These are phyloP conservation scores for Cordyceps sp. DNA, from an alignment of 2,329 filamentous ascomycete species.

Conservation along the genomic window DNA sequence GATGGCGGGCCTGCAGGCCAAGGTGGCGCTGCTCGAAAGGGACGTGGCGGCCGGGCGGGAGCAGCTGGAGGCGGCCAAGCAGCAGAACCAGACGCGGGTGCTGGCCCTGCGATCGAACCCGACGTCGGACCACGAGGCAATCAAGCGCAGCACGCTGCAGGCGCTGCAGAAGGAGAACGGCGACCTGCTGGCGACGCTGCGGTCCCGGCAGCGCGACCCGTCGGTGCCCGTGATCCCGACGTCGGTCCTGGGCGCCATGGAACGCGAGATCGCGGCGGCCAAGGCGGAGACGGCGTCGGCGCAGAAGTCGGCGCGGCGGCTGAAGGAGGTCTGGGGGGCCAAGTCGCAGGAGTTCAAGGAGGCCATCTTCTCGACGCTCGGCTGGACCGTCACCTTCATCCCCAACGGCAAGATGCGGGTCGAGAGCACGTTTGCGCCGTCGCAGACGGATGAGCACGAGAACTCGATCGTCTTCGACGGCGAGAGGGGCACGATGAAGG, in stretches of 20 bases:
- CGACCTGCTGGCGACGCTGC: conserved; percentile 61
- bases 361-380: conserved; percentile 78
- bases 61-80: conserved; percentile 50
- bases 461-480: conserved; percentile 75
- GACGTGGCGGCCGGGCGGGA: conserved; percentile 57
- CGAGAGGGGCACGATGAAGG: conserved; percentile 94
- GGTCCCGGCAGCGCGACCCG: conserved; percentile 21
- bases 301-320: conserved; percentile 68
- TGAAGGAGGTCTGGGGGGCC: conserved; percentile 83
- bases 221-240: conserved; percentile 52
- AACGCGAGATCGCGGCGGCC: conserved; percentile 58
- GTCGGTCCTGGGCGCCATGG: conserved; percentile 58
- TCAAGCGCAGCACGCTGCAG: conserved; percentile 66
- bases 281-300: conserved; percentile 52
- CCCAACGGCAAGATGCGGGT: conserved; percentile 94
- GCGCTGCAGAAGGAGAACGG: conserved; percentile 71
- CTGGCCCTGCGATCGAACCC: conserved; percentile 85
- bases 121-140: conserved; percentile 66
- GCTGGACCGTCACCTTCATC: conserved; percentile 90
- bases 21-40: conserved; percentile 52
- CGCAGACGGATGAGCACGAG: conserved; percentile 49
- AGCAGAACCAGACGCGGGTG: conserved; percentile 62
- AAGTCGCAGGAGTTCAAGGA: conserved; percentile 94
- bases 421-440: conserved; percentile 69
- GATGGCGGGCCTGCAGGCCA: conserved; percentile 50